Conservation (phyloP, 257 asterid genomes). For the Echites panduratus region DNA sequence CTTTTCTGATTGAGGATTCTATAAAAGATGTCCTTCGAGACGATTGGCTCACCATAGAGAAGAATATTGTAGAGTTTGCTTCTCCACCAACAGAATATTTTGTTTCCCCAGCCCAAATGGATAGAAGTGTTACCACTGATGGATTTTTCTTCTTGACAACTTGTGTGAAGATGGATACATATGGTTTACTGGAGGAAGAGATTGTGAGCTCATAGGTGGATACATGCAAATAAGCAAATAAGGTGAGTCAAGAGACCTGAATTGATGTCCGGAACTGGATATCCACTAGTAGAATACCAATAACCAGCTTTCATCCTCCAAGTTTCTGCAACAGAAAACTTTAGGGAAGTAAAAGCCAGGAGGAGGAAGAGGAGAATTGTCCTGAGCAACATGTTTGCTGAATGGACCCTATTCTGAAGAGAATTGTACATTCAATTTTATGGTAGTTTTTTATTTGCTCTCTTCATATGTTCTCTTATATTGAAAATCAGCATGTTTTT, state of each 20-base stretch:
- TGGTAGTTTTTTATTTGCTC: too few relatives aligned
- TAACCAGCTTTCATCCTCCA: slow-evolving; percentile 41
- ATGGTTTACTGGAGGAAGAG: slow-evolving; percentile 20
- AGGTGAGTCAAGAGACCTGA: slow-evolving; percentile 38
- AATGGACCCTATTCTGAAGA: too few relatives aligned
- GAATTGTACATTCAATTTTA: too few relatives aligned
- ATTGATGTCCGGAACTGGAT: slow-evolving; percentile 29
- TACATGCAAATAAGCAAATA: slow-evolving; percentile 22
- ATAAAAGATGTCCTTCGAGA: slow-evolving; percentile 23
- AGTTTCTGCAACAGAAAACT: slow-evolving; percentile 14
- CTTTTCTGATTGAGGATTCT: slow-evolving; percentile 19
- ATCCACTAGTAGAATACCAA: slow-evolving; percentile 31
- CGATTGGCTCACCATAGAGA: slow-evolving; percentile 17
- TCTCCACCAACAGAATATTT: slow-evolving; percentile 10
- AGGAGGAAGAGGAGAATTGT: neutral
- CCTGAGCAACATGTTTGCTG: neutral
- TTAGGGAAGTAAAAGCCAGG: neutral
- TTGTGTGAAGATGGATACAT: slow-evolving; percentile 28
- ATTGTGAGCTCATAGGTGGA: slow-evolving; percentile 20
- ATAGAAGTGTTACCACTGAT: slow-evolving; percentile 28
- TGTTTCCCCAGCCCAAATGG: slow-evolving; percentile 6
- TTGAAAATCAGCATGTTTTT: too few relatives aligned
- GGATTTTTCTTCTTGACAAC: slow-evolving; percentile 31
- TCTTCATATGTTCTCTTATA: too few relatives aligned
- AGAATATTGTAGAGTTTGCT: slow-evolving; percentile 8